These are phyloP conservation scores for Calonectria hongkongensis DNA, from an alignment of 2,329 filamentous ascomycete genomes.

Conservation along the genomic window DNA sequence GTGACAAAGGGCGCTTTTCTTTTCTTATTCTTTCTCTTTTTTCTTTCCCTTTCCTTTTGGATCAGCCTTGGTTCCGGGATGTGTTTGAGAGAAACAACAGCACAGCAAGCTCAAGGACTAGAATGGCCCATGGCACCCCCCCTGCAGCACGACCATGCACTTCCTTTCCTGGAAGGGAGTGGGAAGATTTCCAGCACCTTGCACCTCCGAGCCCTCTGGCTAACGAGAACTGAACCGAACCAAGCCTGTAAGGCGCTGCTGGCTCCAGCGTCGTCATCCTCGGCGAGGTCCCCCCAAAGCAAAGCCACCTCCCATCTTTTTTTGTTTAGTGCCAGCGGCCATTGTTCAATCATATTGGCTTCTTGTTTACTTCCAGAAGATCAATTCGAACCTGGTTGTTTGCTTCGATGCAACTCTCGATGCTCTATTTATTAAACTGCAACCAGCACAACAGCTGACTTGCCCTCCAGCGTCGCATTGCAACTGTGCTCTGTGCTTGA, in stretches of 20 bases:
- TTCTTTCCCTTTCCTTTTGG: conserved; percentile 4
- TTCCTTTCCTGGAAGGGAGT: conserved; percentile 1
- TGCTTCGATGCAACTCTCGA: background rate
- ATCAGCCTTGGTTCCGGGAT: background rate
- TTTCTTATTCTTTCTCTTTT: background rate
- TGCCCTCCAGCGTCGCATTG: background rate
- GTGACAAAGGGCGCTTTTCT: background rate
- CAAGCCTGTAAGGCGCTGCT: conserved; percentile 1
- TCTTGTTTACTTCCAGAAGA: background rate
- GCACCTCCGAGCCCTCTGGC: conserved; percentile 5
- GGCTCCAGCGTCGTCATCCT: conserved; percentile 15
- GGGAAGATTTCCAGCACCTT: conserved; percentile 13
- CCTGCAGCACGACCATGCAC: conserved; percentile 21
- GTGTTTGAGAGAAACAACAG: conserved; percentile 20
- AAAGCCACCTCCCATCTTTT: background rate
- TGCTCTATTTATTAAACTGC: background rate
- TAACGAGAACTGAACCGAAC: background rate
- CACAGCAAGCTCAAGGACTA: conserved; percentile 5
- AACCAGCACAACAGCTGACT: conserved; percentile 11
- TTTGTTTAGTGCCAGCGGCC: background rate
- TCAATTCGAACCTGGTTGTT: background rate
- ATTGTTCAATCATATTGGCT: background rate
- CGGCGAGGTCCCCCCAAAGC: background rate
- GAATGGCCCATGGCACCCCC: conserved; percentile 29
- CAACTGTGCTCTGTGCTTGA: conserved; percentile 9